phyloP scores from a whole-genome alignment of 2,329 filamentous ascomycete genomes.

The Fusarium oligoseptatum region DNA sequence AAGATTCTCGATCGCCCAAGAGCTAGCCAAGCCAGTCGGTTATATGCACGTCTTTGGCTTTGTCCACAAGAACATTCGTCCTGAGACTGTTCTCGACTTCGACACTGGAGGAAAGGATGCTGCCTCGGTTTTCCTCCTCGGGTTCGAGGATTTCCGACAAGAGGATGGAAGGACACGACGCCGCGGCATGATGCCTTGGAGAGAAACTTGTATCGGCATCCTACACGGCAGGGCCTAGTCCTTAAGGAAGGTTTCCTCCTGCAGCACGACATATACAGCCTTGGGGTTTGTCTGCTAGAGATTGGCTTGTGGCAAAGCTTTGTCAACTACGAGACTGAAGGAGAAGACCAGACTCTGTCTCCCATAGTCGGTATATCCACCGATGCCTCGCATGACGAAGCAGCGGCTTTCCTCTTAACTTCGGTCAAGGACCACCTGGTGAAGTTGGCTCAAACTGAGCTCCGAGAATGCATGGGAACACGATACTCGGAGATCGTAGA shows the following conservation, averaged over 20 bases:
- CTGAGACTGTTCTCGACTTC: constrained; percentile 57
- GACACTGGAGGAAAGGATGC: not conserved
- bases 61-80: constrained; percentile 62
- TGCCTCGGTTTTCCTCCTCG: constrained; percentile 19
- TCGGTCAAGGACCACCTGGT: not conserved
- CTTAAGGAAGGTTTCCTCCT: constrained; percentile 58
- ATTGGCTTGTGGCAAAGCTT: constrained; percentile 62
- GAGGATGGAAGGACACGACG: constrained; percentile 24
- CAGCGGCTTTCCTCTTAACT: not conserved
- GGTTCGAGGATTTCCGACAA: constrained; percentile 38
- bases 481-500: constrained; percentile 49
- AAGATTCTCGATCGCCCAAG: not conserved
- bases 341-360: not conserved
- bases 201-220: constrained; percentile 65
- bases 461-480: constrained; percentile 46
- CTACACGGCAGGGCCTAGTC: constrained; percentile 58
- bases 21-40: constrained; percentile 49
- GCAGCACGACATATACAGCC: constrained; percentile 69
- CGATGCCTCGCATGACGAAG: not conserved
- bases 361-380: not conserved
- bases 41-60: constrained; percentile 56
- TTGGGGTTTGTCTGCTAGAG: constrained; percentile 67
- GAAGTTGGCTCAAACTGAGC: not conserved
- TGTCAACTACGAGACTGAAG: constrained; percentile 36
- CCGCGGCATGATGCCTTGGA: constrained; percentile 50